phyloP scores from a whole-genome alignment of 495 filamentous ascomycete genomes.

The Lentithecium fluviatile region DNA sequence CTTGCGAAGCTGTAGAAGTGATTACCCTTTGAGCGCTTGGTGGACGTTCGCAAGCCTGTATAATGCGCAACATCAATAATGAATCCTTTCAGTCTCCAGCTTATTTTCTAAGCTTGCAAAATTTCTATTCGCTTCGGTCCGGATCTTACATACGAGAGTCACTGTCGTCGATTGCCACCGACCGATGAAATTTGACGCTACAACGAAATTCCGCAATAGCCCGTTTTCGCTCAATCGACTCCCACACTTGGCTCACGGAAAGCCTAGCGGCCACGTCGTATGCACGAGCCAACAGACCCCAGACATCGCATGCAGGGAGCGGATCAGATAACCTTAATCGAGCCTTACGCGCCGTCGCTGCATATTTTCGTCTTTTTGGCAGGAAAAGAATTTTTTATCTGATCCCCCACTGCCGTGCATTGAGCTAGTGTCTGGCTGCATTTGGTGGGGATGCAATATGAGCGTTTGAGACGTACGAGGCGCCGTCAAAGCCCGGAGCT shows the following conservation, averaged over 20 bases:
- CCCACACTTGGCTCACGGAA: neutral
- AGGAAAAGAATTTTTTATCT: neutral
- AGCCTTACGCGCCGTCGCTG: neutral
- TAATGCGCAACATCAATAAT: neutral
- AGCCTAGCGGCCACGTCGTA: neutral
- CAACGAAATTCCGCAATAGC: neutral
- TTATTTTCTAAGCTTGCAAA: no score
- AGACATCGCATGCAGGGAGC: constrained; percentile 11
- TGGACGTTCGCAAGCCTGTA: neutral
- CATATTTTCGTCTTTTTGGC: neutral
- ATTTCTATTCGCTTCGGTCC: no score
- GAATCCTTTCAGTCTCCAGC: neutral
- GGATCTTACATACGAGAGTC: neutral
- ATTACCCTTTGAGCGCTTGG: neutral
- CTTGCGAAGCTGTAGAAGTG: constrained; percentile 21
- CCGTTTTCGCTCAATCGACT: neutral
- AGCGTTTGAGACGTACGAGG: no score
- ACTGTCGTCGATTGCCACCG: neutral
- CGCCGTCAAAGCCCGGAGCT: no score
- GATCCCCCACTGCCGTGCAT: neutral
- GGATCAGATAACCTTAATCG: constrained; percentile 23
- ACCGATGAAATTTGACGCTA: neutral
- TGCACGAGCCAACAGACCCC: neutral
- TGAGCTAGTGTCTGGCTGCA: no score
- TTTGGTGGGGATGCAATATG: no score